phyloP scores from a whole-genome alignment of 108 stramenopile genomes.

The Nitzschia sp. region DNA sequence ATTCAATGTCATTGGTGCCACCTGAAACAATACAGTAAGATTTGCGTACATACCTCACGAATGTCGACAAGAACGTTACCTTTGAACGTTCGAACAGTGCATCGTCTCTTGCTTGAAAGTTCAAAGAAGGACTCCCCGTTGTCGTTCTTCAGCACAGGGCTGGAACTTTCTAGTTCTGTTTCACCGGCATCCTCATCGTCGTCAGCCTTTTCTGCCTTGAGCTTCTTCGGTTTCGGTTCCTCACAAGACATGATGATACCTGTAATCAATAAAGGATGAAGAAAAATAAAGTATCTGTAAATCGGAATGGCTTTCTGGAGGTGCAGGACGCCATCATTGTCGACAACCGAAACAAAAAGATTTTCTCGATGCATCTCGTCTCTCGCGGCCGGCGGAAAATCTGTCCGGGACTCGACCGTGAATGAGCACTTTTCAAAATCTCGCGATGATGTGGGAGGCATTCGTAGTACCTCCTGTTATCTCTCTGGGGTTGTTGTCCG shows the following conservation, averaged over 20 bases:
- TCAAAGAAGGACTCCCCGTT: slow-evolving; percentile 79
- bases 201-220: slow-evolving; percentile 14
- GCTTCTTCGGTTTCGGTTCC: slow-evolving; percentile 30
- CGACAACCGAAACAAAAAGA: too few relatives aligned
- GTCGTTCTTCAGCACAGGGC: slow-evolving; percentile 42
- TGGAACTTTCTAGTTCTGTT: not conserved
- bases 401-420: too few relatives aligned
- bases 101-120: slow-evolving; percentile 58
- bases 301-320: too few relatives aligned
- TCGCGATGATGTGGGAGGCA: too few relatives aligned
- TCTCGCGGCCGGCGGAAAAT: too few relatives aligned
- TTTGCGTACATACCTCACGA: slow-evolving; percentile 70
- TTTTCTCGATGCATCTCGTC: too few relatives aligned
- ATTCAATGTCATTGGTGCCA: not conserved
- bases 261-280: not conserved
- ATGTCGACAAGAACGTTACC: slow-evolving; percentile 69
- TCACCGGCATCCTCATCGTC: slow-evolving; percentile 11
- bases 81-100: slow-evolving; percentile 72
- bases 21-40: not conserved
- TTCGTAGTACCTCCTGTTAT: too few relatives aligned
- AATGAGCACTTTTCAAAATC: too few relatives aligned
- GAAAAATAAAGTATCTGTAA: too few relatives aligned
- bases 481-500: too few relatives aligned
- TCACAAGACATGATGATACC: slow-evolving; percentile 19
- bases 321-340: too few relatives aligned